Conservation (phyloP, 2,329 filamentous ascomycete species). For the Apiospora hydei region DNA sequence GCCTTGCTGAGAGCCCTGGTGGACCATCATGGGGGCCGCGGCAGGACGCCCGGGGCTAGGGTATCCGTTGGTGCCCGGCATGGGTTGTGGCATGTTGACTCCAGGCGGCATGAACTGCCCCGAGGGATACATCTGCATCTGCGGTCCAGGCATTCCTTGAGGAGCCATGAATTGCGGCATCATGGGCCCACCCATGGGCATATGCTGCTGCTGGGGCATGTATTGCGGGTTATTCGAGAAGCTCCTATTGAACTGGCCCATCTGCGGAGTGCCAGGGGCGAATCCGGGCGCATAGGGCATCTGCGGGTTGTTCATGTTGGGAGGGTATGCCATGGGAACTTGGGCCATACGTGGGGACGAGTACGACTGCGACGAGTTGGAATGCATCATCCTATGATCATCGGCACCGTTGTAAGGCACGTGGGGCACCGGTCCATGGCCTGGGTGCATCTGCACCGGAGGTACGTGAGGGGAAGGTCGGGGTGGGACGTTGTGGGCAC, state of each 20-base stretch:
- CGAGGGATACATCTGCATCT: constrained; percentile 83
- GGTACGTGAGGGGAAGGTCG: constrained; percentile 78
- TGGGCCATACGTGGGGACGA: constrained; percentile 82
- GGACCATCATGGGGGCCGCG: constrained; percentile 88
- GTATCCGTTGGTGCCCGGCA: constrained; percentile 77
- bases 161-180: constrained; percentile 82
- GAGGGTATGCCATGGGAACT: constrained; percentile 73
- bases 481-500: constrained; percentile 70
- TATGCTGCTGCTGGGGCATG: constrained; percentile 73
- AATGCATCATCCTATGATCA: constrained; percentile 88
- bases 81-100: constrained; percentile 61
- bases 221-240: constrained; percentile 78
- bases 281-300: constrained; percentile 75
- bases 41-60: constrained; percentile 82
- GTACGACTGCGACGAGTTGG: constrained; percentile 83
- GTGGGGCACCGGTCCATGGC: constrained; percentile 71
- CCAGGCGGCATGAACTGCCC: constrained; percentile 69
- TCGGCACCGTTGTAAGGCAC: constrained; percentile 77
- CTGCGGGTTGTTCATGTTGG: constrained; percentile 73
- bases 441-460: constrained; percentile 78
- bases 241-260: constrained; percentile 71
- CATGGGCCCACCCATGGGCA: constrained; percentile 78
- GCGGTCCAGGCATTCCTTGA: constrained; percentile 73
- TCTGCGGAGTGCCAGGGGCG: constrained; percentile 74
- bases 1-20: constrained; percentile 92